Conservation (phyloP, 192 early-diverging fungal species). For the Backusella psychrophila region DNA sequence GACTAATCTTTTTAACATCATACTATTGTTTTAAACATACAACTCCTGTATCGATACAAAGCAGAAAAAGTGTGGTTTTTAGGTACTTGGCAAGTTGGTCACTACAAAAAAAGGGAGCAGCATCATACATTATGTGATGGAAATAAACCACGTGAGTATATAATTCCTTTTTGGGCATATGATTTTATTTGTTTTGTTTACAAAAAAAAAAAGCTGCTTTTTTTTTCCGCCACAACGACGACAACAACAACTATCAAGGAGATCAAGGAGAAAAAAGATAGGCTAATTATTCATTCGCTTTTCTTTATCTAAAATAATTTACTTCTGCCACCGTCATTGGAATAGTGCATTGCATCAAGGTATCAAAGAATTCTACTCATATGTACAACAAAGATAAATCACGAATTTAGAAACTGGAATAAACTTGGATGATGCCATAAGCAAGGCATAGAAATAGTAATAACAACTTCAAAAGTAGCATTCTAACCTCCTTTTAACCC, state of each 20-base stretch:
- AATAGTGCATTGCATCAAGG: neutral
- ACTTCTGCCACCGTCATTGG: neutral
- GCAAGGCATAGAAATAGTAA: neutral
- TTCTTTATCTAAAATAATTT: neutral
- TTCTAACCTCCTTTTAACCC: neutral
- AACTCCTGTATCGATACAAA: neutral
- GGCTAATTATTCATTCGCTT: neutral
- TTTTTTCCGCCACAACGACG: constrained; percentile 3
- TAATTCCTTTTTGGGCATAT: neutral
- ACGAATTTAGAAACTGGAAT: neutral
- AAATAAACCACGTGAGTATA: constrained; percentile 1
- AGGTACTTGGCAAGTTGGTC: neutral
- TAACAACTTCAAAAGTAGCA: neutral
- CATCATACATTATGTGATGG: neutral
- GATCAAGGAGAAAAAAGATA: neutral
- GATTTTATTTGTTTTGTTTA: constrained; percentile 5
- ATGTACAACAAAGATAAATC: neutral
- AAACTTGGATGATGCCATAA: neutral
- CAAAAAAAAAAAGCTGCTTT: neutral
- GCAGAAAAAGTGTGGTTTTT: neutral
- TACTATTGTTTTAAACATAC: neutral
- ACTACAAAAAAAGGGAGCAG: neutral
- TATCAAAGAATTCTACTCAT: neutral
- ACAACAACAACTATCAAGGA: neutral
- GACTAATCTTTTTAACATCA: neutral